Base-by-base conservation (phyloP, 768 basidiomycete species). In the Psilocybe azurescens region DNA sequence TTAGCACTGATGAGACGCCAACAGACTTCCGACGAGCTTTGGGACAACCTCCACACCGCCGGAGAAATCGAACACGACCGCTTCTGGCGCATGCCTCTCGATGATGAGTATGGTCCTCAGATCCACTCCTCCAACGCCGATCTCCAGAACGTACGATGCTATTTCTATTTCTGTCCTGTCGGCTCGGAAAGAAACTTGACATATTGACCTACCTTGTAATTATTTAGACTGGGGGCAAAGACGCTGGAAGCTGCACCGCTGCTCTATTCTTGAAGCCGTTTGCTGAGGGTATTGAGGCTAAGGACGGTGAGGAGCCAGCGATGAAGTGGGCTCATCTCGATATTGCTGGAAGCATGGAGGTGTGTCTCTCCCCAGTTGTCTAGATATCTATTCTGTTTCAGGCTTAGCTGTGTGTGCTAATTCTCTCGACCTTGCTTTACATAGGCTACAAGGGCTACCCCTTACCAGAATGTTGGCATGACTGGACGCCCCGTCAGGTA, bases 11-110 rank as follows among this genome's bases (percentile, higher is more conserved):
- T 39, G 14, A 39, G 38, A 39, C 14, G 38, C 38, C 14, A 44
- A 44, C 6, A 91, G 90, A 88, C 85, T 13, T 91, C 91, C 2
- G 89, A 93, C 64, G 75, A 80, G 24, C 86, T 96, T 18, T 95
- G 92, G 91, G 69, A 83, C 39, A 78, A 84, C 57, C 83, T 96
- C 10, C 78, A 86, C 63, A 78, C 71, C 2, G 93, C 94, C 2
- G 93, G 91, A 10, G 85, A 88, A 76, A 74, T 76, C 13, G 91
- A 93, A 68, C 84, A 90, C 69, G 93, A 94, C 74, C 86, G 88
- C 57, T 89, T 96, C 82, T 95, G 94, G 94, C 86, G 94, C 29
- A 87, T 95, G 88, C 94, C 94, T 9, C 84, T 96, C 56, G 89
- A 93, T 67, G 91, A 93, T 48, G 91, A 89, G 59, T 96, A 82